phyloP scores from a whole-genome alignment of 1,284 basidiomycete species.

The Vanrija pseudolonga region DNA sequence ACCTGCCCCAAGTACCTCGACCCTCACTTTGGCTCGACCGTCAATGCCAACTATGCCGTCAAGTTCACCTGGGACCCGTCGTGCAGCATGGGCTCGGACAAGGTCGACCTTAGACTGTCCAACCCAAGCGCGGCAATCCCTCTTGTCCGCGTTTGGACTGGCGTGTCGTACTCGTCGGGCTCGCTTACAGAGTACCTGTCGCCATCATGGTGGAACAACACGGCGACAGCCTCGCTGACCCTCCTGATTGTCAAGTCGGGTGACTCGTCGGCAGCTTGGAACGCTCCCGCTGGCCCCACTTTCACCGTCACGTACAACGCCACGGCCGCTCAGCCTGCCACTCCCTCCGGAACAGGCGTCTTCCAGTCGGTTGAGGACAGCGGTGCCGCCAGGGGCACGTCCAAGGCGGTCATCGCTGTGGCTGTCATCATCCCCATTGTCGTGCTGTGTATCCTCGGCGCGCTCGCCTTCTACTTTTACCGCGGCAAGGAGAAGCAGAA shows the following conservation, averaged over 20 bases:
- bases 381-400: conserved; percentile 49
- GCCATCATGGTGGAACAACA: conserved; percentile 75
- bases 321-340: conserved; percentile 27
- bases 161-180: conserved; percentile 59
- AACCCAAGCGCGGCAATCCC: conserved; percentile 53
- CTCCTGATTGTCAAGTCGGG: conserved; percentile 62
- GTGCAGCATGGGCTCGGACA: conserved; percentile 47
- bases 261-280: conserved; percentile 46
- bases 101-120: conserved; percentile 72
- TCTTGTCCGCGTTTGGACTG: conserved; percentile 62
- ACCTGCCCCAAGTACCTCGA: conserved; percentile 53
- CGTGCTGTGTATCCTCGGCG: conserved; percentile 54
- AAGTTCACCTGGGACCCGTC: conserved; percentile 69
- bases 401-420: conserved; percentile 68
- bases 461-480: conserved; percentile 55
- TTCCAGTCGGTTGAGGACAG: conserved; percentile 38
- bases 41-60: conserved; percentile 59
- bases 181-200: conserved; percentile 56
- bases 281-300: conserved; percentile 64
- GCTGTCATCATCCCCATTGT: conserved; percentile 69
- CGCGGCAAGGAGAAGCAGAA: conserved; percentile 60
- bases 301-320: conserved; percentile 54
- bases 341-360: conserved; percentile 51
- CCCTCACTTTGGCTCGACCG: conserved; percentile 56
- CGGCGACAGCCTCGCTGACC: conserved; percentile 58